Conservation (phyloP, 768 basidiomycete genomes). For the Trametes gibbosa region DNA sequence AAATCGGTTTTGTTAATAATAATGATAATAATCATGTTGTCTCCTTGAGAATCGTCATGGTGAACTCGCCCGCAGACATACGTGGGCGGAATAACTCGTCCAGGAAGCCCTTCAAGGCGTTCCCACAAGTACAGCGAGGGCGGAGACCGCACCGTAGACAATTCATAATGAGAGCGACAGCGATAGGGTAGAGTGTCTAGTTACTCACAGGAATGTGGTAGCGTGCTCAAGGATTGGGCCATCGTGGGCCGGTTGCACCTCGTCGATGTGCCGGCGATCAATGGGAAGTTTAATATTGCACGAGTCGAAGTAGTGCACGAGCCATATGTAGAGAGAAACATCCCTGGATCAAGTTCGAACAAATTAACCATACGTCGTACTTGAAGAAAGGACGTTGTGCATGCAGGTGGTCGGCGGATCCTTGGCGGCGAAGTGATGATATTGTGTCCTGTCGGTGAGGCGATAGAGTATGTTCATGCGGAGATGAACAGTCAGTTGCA, state of each 20-base stretch:
- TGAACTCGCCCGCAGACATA: no score
- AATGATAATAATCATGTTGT: no score
- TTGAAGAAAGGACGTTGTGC: constrained; percentile 31
- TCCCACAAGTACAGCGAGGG: constrained; percentile 26
- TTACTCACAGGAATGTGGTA: neutral
- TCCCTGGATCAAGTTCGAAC: constrained; percentile 32
- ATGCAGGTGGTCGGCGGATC: constrained; percentile 26
- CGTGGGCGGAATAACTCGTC: no score
- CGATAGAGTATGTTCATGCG: no score
- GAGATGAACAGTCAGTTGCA: no score
- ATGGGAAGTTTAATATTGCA: constrained; percentile 30
- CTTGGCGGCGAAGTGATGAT: neutral
- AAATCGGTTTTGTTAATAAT: no score
- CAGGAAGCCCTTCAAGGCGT: no score
- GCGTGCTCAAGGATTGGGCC: constrained; percentile 26
- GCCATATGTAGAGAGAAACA: constrained; percentile 26
- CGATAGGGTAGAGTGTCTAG: constrained; percentile 18
- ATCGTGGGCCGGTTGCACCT: constrained; percentile 28
- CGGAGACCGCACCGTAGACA: constrained; percentile 46
- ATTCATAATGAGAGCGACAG: constrained; percentile 27
- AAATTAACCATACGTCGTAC: constrained; percentile 31
- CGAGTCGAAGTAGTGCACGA: constrained; percentile 28
- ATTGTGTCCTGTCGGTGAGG: no score
- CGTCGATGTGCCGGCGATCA: constrained; percentile 29
- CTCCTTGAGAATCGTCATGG: no score